Evolutionary conservation across 2,329 filamentous ascomycete genomes (phyloP).

Genomic region (Aspergillus ibericus): DNA sequence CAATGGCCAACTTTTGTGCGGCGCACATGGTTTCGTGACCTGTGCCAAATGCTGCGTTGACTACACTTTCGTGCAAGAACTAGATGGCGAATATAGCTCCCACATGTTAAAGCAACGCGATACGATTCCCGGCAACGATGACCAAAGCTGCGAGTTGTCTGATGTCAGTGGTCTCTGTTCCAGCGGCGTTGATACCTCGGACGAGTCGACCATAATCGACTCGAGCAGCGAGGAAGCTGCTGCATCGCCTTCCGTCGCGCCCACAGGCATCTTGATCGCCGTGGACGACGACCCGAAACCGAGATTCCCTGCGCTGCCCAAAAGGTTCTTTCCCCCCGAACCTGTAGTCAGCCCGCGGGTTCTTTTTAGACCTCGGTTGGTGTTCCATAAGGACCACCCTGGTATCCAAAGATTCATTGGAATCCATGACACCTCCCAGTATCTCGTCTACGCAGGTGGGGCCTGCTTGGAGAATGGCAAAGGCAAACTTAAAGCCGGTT

Average conservation of each 20-base stretch:
- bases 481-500: background rate
- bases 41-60: background rate
- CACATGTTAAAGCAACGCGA: background rate
- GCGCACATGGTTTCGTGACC: background rate
- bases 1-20: background rate
- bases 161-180: too few species aligned
- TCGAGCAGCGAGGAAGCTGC: too few species aligned
- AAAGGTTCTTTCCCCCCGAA: background rate
- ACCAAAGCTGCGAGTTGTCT: too few species aligned
- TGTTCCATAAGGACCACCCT: background rate
- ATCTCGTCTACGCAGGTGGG: background rate
- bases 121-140: too few species aligned
- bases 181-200: too few species aligned
- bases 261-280: too few species aligned
- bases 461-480: background rate
- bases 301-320: background rate
- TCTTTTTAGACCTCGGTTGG: background rate
- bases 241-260: too few species aligned
- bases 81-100: background rate
- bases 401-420: background rate
- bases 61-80: background rate
- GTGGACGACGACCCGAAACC: background rate
- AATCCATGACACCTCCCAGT: background rate
- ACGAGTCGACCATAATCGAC: too few species aligned
- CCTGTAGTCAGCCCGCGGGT: background rate